Evolutionary conservation across 2,329 filamentous ascomycete species (phyloP).

Genomic region (Calonectria honghensis): DNA sequence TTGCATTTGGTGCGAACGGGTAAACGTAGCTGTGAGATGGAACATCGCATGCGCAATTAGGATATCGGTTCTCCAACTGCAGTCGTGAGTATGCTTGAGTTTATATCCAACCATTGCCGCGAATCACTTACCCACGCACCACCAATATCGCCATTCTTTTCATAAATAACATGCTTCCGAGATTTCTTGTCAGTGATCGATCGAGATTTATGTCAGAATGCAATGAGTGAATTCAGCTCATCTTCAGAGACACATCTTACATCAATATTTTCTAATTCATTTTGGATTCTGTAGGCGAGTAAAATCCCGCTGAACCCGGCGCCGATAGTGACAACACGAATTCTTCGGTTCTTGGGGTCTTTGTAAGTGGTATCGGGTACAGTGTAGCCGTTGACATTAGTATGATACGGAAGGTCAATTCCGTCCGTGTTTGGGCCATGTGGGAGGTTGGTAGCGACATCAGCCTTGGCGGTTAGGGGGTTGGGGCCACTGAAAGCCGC

Average conservation of each 20-base stretch:
- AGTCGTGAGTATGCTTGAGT: neutral
- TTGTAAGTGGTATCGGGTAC: slow-evolving; percentile 7
- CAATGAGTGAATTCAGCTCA: neutral
- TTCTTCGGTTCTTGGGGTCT: slow-evolving; percentile 12
- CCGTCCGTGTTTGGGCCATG: slow-evolving; percentile 10
- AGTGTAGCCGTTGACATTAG: neutral
- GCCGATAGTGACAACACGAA: slow-evolving; percentile 10
- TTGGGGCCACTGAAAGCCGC: neutral
- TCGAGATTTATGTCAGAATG: neutral
- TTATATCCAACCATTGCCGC: rapidly evolving
- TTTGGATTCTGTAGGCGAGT: slow-evolving; percentile 11
- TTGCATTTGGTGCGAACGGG: slow-evolving; percentile 1
- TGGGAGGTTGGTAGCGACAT: neutral
- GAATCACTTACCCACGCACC: slow-evolving; percentile 3
- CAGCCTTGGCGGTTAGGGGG: neutral
- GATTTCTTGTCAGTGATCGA: neutral
- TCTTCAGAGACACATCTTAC: neutral
- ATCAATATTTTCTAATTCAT: slow-evolving; percentile 7
- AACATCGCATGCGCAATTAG: slow-evolving; percentile 5
- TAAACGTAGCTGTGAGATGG: slow-evolving; percentile 10
- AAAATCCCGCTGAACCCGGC: slow-evolving; percentile 11
- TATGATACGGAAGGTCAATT: slow-evolving; percentile 13
- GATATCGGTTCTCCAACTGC: neutral
- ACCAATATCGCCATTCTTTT: slow-evolving; percentile 11
- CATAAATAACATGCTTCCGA: slow-evolving; percentile 11